phyloP scores from a whole-genome alignment of 1,139 yeast species.

The Blastobotrys capitulatus region DNA sequence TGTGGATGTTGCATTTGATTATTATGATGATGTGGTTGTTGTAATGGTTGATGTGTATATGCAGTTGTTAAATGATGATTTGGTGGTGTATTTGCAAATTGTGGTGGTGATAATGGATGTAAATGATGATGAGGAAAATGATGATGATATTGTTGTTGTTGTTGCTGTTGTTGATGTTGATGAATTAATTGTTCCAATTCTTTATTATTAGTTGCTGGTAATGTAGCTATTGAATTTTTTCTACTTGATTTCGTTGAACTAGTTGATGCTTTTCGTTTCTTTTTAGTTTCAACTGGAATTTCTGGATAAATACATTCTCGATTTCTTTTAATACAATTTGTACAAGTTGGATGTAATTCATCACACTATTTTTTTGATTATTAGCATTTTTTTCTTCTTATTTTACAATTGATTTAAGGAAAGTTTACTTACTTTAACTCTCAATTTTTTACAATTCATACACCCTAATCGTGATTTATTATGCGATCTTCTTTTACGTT shows the following conservation, averaged over 20 bases:
- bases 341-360: slow-evolving; percentile 64
- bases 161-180: background rate
- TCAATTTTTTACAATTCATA: slow-evolving; percentile 67
- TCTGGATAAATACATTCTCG: slow-evolving; percentile 20
- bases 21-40: background rate
- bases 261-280: background rate
- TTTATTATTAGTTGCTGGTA: too few species aligned
- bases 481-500: slow-evolving; percentile 60
- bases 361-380: slow-evolving; percentile 44
- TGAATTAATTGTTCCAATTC: background rate
- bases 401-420: too few species aligned
- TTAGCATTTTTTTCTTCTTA: slow-evolving; percentile 1
- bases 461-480: slow-evolving; percentile 79
- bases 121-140: background rate
- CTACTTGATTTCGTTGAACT: background rate
- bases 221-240: background rate
- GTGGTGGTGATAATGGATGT: background rate
- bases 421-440: slow-evolving; percentile 52
- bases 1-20: background rate
- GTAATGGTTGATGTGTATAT: background rate
- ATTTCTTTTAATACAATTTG: slow-evolving; percentile 45
- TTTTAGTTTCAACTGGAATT: slow-evolving; percentile 3
- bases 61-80: too few species aligned
- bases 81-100: background rate
- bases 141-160: background rate